Base-by-base conservation (phyloP, 805 yeast species). In the Ogataea paradorogensis region DNA sequence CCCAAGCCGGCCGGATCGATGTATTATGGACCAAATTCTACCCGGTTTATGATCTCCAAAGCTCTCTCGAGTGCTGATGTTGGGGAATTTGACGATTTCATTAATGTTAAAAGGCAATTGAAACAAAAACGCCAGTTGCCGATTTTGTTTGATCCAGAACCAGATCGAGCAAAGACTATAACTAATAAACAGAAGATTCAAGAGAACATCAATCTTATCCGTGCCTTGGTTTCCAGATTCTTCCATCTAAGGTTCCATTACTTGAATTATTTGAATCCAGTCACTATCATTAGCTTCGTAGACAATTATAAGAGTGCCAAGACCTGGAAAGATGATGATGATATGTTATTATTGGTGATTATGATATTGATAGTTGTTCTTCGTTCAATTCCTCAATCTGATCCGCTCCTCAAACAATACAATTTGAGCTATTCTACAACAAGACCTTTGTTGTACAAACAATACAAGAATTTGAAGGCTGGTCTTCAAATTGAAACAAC, bases 11-110 rank as follows among this genome's bases (percentile, higher is more conserved):
- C 21, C 3, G 41, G 37, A 10, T 13, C 48, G 22, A 71, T 70
- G 40, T 74, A 69, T 46, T 74, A 71, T 49, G 78, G 78, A 0
- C 78, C 80, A 1, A 73, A 67, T 43, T 70, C 75, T n/a, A 64
- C 73, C 6, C 56, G 60, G 28, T 73, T 60, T 48, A 73, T 74
- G 78, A 66, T 72, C 27, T 67, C 68, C 25, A 53, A 65, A 2
- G 41, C 59, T 4, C 33, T 53, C 13, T 48, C 53, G 3, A 45
- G 44, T 3, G 58, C 66, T 32, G 56, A 58, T 13, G 46, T 51
- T 8, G 43, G 42, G 15, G 61, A 62, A 13, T 52, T 58, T 18
- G 62, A 52, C 33, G 47, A 54, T 29, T 52, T 51, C 29, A 52
- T 61, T 29, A 55, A 53, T 33, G 61, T 55, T 22, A 58, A 51